Evolutionary conservation across 768 basidiomycete genomes (phyloP).

Genomic region (Boletus rubroflammeus): DNA sequence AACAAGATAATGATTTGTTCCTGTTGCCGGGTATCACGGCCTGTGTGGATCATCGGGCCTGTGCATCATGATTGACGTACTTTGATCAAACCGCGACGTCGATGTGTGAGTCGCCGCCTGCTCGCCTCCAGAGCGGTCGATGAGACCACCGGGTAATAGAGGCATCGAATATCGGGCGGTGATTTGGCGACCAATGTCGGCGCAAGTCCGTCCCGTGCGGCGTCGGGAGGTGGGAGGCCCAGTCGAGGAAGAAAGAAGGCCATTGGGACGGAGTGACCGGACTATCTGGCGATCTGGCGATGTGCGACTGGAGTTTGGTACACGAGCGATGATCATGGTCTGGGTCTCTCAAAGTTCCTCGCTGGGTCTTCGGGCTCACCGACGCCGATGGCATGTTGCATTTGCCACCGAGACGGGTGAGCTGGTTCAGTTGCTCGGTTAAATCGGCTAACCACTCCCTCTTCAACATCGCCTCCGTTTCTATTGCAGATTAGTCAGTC

Average conservation of each 20-base stretch:
- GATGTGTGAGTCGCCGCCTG: background rate
- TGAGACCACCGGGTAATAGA: background rate
- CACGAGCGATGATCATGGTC: background rate
- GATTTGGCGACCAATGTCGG: background rate
- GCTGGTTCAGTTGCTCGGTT: background rate
- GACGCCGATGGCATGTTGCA: too few species aligned
- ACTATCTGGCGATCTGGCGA: background rate
- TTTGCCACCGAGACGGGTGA: background rate
- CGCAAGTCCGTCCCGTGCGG: background rate
- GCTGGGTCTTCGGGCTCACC: background rate
- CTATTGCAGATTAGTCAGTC: background rate
- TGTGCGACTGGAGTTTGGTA: background rate
- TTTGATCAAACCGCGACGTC: background rate
- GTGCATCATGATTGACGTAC: background rate
- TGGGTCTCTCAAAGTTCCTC: background rate
- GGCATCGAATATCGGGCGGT: background rate
- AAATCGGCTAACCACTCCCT: background rate
- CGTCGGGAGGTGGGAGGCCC: background rate
- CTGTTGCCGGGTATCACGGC: background rate
- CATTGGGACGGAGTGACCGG: background rate
- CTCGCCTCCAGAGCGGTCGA: background rate
- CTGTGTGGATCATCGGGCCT: background rate
- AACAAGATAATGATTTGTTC: background rate
- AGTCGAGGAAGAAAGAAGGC: background rate
- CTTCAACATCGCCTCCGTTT: background rate